Evolutionary conservation across 139 green algal genomes (phyloP), one percentile per base, ranked within the genome.

Genomic region (Nannochloris sp.): DNA sequence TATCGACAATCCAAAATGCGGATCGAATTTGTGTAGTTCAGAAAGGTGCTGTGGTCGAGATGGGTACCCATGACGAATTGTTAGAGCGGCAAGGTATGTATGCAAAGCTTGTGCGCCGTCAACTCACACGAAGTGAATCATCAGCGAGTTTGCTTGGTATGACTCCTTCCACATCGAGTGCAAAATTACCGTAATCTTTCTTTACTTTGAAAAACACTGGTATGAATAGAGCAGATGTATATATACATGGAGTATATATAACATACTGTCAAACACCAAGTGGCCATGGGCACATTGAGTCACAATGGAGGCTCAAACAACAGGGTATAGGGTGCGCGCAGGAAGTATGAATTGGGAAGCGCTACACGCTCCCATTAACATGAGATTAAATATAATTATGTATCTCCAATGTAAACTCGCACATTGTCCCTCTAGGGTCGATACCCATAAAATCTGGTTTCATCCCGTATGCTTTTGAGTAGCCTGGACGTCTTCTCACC

Each of bases 1-100:
- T 97, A 53, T 89, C 74, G 46, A 97, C 91, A 4, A 82, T 97
- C 44, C 79, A 90, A 64, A 62, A 75, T 60, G 89, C 91, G 11
- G 63, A 92, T 71, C 65, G 80, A 26, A 95, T 97, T 57, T 61
- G 87, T 33, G 83, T 90, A 25, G 61, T 91, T 14, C 40, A 72
- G 25, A 68, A 75, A 14, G 83, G 83, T 5, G 16, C 28, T 11
- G 72, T 91, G 33, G 67, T 49, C 6, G 83, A 91, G 72, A 49
- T 44, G 57, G 83, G 83, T 25, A 81, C 53, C 3, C 83, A 91
- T 58, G 68, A 84, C 6, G 37, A 74, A 28, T 67, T 90, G 25
- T 28, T 91, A 20, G 67, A 75, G 49, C 25, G 25, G 20, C 61
- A 61, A 3, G 83, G 84, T 26, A 49, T 81, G 11, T 90, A 90